Conservation (phyloP, 2,329 filamentous ascomycete genomes). For the Trichoderma afroharzianum region DNA sequence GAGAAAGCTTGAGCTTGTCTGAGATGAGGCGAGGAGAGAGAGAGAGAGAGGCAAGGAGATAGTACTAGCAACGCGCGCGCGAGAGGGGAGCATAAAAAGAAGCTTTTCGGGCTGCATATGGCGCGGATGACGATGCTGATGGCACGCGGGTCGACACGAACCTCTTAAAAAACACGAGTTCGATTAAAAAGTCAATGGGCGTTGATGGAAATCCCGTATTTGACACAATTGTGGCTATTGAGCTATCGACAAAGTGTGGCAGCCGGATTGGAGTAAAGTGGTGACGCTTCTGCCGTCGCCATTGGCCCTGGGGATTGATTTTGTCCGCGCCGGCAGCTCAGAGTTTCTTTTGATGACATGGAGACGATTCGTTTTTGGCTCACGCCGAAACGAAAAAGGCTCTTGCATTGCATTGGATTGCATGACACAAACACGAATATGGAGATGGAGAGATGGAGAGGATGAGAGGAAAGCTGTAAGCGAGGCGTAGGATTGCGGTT, state of each 20-base stretch:
- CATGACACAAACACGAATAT: neutral
- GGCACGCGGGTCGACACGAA: neutral
- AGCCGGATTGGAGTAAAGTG: neutral
- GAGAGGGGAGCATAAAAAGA: neutral
- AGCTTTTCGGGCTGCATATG: neutral
- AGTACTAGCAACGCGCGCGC: neutral
- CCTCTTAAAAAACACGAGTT: neutral
- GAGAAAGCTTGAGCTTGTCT: neutral
- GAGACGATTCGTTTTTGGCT: neutral
- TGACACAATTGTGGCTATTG: neutral
- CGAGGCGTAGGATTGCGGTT: conserved; percentile 3
- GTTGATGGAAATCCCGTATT: neutral
- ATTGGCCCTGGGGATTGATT: neutral
- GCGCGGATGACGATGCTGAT: conserved; percentile 1
- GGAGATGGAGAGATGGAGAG: neutral
- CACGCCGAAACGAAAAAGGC: neutral
- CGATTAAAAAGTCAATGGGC: neutral
- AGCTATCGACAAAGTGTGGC: neutral
- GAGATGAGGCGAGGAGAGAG: neutral
- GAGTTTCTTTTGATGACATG: neutral
- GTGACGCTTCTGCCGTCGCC: neutral
- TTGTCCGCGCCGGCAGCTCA: neutral
- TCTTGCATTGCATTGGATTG: neutral
- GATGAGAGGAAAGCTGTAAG: neutral
- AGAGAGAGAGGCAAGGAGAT: neutral